Evolutionary conservation across 2,329 filamentous ascomycete species (phyloP), one percentile per base, ranked within the genome.

Genomic region (Helminthosporium solani): DNA sequence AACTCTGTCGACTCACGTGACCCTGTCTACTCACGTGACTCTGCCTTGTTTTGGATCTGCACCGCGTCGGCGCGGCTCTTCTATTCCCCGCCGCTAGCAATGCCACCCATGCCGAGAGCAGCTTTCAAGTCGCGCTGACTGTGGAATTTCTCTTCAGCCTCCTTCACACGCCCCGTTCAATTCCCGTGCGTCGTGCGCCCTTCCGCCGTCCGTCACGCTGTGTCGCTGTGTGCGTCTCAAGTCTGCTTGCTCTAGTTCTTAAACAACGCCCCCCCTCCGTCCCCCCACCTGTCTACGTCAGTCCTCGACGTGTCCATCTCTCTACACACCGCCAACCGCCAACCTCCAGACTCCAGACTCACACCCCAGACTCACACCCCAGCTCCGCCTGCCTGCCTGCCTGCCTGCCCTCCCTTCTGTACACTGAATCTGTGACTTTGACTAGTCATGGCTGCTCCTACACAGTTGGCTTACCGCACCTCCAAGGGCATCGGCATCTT

Each of bases 401-500:
- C 56, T 53, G 56, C 54, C 60, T 53, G 55, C 60, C 52, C 35
- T 33, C 52, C 57, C 58, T 55, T 54, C 52, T 62, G 54, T 55
- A 46, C 44, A 49, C 53, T 50, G 58, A 60, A 38, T 57, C 85
- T 87, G 87, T 90, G 86, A 80, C 87, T 90, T 90, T 90, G 70
- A 85, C 83, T 90, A 90, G 88, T 85, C 83, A 96, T 96, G 90
- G 88, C 89, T 73, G 85, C 80, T 79, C 85, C 88, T 68, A 87
- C 92, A 77, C 92, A 96, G 84, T 88, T 96, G 84, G 89, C 90
- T 75, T 96, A 88, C 81, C 90, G 94, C 77, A 96, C 94, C 73
- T 87, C 91, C 75, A 97, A 96, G 84, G 86, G 85, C 73, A 91
- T 99, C 78, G 91, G 91, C 67, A 80, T 97, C 74, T 84, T 95